These are phyloP conservation scores for Apiotrichum laibachii DNA, from an alignment of 1,284 basidiomycete genomes.

Conservation along the genomic window DNA sequence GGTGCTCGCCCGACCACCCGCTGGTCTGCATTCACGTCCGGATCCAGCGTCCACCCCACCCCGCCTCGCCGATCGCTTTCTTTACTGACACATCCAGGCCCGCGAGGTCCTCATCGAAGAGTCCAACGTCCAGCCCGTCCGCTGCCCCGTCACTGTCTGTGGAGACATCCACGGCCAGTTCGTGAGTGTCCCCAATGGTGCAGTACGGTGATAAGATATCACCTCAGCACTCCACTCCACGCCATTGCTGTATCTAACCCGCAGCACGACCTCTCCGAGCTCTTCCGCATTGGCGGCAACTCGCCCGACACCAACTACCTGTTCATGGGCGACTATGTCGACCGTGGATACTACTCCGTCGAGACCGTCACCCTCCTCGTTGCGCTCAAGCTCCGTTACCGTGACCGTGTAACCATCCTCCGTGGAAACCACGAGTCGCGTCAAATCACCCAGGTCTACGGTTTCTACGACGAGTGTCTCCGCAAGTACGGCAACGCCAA, in stretches of 20 bases:
- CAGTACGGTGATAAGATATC: too few relatives aligned
- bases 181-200: conserved; percentile 61
- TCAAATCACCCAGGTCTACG: conserved; percentile 99
- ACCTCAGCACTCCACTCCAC: neutral
- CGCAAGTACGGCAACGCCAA: conserved; percentile 99
- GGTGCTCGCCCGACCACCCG: neutral
- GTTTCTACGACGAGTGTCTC: conserved; percentile 99
- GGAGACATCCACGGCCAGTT: conserved; percentile 99
- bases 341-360: conserved; percentile 98
- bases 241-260: neutral
- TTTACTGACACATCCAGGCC: conserved; percentile 59
- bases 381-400: conserved; percentile 95
- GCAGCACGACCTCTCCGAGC: conserved; percentile 97
- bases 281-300: conserved; percentile 98
- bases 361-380: conserved; percentile 99
- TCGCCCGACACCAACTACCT: conserved; percentile 99
- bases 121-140: conserved; percentile 95
- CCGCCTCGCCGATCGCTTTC: neutral
- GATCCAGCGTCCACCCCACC: neutral
- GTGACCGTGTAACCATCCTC: conserved; percentile 96
- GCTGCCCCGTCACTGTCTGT: conserved; percentile 95
- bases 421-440: conserved; percentile 98
- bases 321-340: conserved; percentile 99
- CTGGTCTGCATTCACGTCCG: neutral
- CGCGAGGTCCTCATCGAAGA: conserved; percentile 97